phyloP scores from a whole-genome alignment of 495 filamentous ascomycete genomes.

The Hypoxylon fragiforme region DNA sequence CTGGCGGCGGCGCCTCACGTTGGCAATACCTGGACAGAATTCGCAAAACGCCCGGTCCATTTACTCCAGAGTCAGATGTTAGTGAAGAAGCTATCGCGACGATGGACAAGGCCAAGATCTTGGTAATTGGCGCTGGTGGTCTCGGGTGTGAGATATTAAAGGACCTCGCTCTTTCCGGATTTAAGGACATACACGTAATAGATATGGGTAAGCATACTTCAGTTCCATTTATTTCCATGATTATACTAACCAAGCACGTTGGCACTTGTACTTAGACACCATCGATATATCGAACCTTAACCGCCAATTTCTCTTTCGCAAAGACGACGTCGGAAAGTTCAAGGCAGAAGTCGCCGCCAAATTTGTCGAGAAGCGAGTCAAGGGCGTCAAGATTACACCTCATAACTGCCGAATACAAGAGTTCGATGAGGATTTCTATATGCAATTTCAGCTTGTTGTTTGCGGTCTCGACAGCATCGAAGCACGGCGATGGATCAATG shows the following conservation, averaged over 20 bases:
- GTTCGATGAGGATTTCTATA: conserved; percentile 96
- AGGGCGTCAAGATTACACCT: conserved; percentile 88
- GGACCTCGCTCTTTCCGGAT: conserved; percentile 92
- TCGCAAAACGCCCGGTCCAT: conserved; percentile 74
- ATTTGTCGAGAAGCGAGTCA: conserved; percentile 86
- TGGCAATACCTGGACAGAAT: conserved; percentile 81
- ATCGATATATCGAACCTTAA: conserved; percentile 99
- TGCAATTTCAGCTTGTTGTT: conserved; percentile 91
- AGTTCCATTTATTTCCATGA: neutral
- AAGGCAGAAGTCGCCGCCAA: conserved; percentile 92
- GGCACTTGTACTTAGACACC: conserved; percentile 64
- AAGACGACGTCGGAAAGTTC: conserved; percentile 86
- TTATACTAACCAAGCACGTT: conserved; percentile 10
- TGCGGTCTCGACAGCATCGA: conserved; percentile 99
- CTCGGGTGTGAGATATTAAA: conserved; percentile 97
- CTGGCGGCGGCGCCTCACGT: conserved; percentile 7
- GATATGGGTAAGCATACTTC: conserved; percentile 70
- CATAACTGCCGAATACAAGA: conserved; percentile 96
- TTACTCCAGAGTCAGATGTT: conserved; percentile 68
- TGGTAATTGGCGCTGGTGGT: conserved; percentile 89
- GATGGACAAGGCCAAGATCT: conserved; percentile 67
- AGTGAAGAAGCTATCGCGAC: conserved; percentile 63
- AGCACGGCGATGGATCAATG: conserved; percentile 97
- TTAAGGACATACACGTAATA: conserved; percentile 97
- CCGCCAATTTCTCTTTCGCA: conserved; percentile 94